Conservation (phyloP, 1,139 yeast species). For the Torulaspora pretoriensis region DNA sequence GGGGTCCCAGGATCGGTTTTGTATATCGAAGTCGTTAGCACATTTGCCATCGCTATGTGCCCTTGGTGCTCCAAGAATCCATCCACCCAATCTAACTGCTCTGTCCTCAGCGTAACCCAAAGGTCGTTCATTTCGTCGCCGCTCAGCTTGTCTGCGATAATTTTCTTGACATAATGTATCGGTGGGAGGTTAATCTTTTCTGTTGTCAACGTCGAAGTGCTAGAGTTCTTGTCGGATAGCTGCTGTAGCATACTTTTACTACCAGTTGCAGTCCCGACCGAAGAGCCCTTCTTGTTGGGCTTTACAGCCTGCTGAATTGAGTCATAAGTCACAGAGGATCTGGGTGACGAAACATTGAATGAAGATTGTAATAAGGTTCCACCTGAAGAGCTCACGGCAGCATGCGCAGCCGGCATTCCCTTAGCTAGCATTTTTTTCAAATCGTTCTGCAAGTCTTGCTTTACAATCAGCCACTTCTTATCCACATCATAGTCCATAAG, state of each 20-base stretch:
- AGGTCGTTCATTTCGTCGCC: slow-evolving; percentile 72
- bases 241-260: slow-evolving; percentile 9
- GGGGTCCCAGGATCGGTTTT: slow-evolving; percentile 27
- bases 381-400: slow-evolving; percentile 1
- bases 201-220: slow-evolving; percentile 16
- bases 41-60: slow-evolving; percentile 72
- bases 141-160: slow-evolving; percentile 67
- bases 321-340: slow-evolving; percentile 6
- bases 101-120: slow-evolving; percentile 89
- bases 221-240: slow-evolving; percentile 13
- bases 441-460: slow-evolving; percentile 81
- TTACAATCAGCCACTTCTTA: slow-evolving; percentile 88
- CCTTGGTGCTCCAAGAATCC: slow-evolving; percentile 82
- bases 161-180: slow-evolving; percentile 68
- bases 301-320: slow-evolving; percentile 3
- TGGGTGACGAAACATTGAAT: slow-evolving; percentile 3
- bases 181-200: slow-evolving; percentile 46
- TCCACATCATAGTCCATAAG: slow-evolving; percentile 71
- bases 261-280: slow-evolving; percentile 6
- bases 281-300: slow-evolving; percentile 7
- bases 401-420: slow-evolving; percentile 23
- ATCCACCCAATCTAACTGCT: slow-evolving; percentile 87
- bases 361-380: background rate
- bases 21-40: slow-evolving; percentile 43
- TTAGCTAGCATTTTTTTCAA: slow-evolving; percentile 51